Conservation (phyloP, 805 yeast genomes). For the Candida golubevii region DNA sequence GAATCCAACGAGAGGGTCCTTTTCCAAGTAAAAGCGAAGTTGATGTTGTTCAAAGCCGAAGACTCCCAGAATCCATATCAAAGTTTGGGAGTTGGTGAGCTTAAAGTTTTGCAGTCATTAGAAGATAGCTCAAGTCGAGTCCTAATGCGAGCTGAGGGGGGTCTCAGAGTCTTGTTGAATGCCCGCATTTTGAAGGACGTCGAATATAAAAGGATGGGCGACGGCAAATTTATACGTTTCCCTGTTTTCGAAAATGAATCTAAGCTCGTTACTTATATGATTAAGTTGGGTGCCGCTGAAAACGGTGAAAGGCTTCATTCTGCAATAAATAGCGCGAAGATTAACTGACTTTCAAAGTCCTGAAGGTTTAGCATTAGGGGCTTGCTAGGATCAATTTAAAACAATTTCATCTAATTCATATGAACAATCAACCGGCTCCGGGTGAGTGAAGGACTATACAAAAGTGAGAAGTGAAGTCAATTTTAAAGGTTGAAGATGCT, state of each 20-base stretch:
- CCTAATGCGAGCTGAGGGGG: constrained; percentile 84
- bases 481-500: too few relatives aligned
- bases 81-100: constrained; percentile 75
- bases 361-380: too few relatives aligned
- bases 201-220: constrained; percentile 56
- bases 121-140: constrained; percentile 62
- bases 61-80: constrained; percentile 50
- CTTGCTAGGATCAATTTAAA: too few relatives aligned
- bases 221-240: constrained; percentile 62
- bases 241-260: constrained; percentile 53
- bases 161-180: constrained; percentile 74
- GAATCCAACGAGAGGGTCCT: constrained; percentile 74
- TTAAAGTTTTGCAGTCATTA: constrained; percentile 63
- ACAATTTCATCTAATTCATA: too few relatives aligned
- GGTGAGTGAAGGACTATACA: too few relatives aligned
- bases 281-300: constrained; percentile 70
- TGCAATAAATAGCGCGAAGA: constrained; percentile 22
- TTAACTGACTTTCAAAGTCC: too few relatives aligned
- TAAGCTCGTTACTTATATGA: constrained; percentile 58
- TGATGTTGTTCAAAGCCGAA: constrained; percentile 54
- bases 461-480: too few relatives aligned
- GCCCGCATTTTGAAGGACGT: constrained; percentile 54
- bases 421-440: too few relatives aligned
- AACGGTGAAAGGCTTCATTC: constrained; percentile 55
- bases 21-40: constrained; percentile 66